Base-by-base conservation (phyloP, 495 filamentous ascomycete species). In the Penicillium atrosanguineum region DNA sequence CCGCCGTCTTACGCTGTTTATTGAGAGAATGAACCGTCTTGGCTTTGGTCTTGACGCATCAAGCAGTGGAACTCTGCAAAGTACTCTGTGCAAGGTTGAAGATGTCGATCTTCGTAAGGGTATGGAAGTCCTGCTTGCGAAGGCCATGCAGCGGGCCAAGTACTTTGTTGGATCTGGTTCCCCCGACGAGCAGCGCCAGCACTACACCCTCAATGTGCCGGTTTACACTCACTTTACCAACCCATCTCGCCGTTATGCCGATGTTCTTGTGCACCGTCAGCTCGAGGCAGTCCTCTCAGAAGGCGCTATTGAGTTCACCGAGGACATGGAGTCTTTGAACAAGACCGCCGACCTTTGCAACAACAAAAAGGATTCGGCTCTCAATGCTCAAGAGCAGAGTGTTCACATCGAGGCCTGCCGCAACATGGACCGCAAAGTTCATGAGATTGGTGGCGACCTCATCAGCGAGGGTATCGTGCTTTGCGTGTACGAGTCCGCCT, bases 401-500 rank as follows among this genome's bases (percentile, higher is more conserved):
- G 90, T 98, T 56, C 94, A 98, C 71, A 97, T 98, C 61, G 95
- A 97, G 64, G 89, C 91, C 2, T 98, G 94, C 80, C 86, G 94
- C 52, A 85, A 83, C 44, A 96, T 98, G 87, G 91, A 97, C 65
- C 88, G 87, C 70, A 87, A 86, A 66, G 84, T 88, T 50, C 84
- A 87, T 58, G 87, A 95, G 57, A 80, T 87, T 60, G 90, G 90
- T 44, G 90, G 90, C 47, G 95, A 97, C 55, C 81, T 98, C 34
- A 95, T 97, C 71, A 93, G 88, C 74, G 95, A 97, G 67, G 95
- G 94, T 47, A 92, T 98, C 63, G 92, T 98, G 26, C 78, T 98
- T 43, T 96, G 90, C 61, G 95, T 98, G 12, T 98, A 98, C 72
- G 94, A 98, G 75, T 97, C 95, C 11, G 94, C 94, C 39, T 98